phyloP scores from a whole-genome alignment of 2,329 filamentous ascomycete genomes.

The Lecanicillium sp. region DNA sequence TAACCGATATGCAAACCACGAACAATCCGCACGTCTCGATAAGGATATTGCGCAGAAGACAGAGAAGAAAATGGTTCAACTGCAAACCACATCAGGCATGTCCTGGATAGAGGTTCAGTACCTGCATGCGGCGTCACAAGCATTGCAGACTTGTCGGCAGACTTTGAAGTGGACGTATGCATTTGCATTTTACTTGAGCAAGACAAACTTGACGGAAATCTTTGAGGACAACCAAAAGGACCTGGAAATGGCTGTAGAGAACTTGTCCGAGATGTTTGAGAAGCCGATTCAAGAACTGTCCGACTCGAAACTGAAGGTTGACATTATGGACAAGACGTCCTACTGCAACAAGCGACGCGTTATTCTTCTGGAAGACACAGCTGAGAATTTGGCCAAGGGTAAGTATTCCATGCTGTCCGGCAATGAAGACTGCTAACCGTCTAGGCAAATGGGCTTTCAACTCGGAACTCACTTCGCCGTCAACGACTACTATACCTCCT shows the following conservation, averaged over 20 bases:
- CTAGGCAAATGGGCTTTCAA: slow-evolving; percentile 45
- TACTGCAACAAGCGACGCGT: slow-evolving; percentile 92
- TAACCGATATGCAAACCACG: slow-evolving; percentile 97
- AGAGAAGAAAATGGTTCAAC: slow-evolving; percentile 97
- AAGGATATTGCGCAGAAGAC: slow-evolving; percentile 95
- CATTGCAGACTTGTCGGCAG: slow-evolving; percentile 93
- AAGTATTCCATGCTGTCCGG: slow-evolving; percentile 17
- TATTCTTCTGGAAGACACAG: slow-evolving; percentile 86
- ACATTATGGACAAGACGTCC: slow-evolving; percentile 97
- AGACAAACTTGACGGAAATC: slow-evolving; percentile 93
- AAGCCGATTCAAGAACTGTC: slow-evolving; percentile 85
- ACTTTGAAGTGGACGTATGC: slow-evolving; percentile 99
- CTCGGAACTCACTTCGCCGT: slow-evolving; percentile 21
- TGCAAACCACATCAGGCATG: slow-evolving; percentile 90
- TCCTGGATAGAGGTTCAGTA: slow-evolving; percentile 99
- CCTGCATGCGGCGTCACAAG: slow-evolving; percentile 85
- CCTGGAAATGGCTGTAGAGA: slow-evolving; percentile 93
- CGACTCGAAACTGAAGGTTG: slow-evolving; percentile 85
- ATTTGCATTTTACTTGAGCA: slow-evolving; percentile 93
- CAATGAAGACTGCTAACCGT: slow-evolving; percentile 21
- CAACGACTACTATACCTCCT: not conserved
- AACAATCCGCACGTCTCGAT: slow-evolving; percentile 93
- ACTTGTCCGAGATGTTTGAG: slow-evolving; percentile 98
- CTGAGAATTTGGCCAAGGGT: slow-evolving; percentile 86
- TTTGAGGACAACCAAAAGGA: slow-evolving; percentile 99